Evolutionary conservation across 768 basidiomycete genomes (phyloP), one percentile per base, ranked within the genome.

Genomic region (Russula brevipes): DNA sequence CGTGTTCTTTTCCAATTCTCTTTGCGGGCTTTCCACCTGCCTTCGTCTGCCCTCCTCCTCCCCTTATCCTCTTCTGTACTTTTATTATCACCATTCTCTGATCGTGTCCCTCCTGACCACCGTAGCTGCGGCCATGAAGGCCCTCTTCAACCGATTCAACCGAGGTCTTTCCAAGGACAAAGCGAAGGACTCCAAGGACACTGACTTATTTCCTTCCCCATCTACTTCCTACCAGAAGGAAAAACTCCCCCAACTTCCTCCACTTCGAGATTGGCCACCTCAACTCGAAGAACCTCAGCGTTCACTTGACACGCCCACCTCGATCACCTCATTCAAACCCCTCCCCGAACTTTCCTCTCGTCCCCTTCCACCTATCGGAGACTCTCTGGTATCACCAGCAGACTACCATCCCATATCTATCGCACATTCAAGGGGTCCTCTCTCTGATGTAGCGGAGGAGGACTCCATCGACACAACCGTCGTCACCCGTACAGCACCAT

Each of bases 111-210:
- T 41, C 47, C 35, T 24, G 38, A 10, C 36, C 14, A n/a, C 44
- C 66, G 64, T 24, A 24, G 24, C 24, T 24, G 24, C 24, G 24
- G 24, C 74, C 73, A 93, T 93, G 90, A 92, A 91, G 81, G 90
- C 91, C 49, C 87, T 92, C 69, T 83, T 92, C 74, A 82, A 82
- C 72, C 84, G 89, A 71, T 77, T 92, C 69, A 89, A 89, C 72
- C 75, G 85, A 69, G 81, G 78, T 62, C 81, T 78, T 68, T 75
- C 79, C 71, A 88, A 85, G 74, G 83, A 87, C 70, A 88, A 83
- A 75, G 83, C 79, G 70, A 83, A 83, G 42, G 76, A 72, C 59
- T 73, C 79, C 44, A 75, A 68, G 64, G 77, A 76, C 6, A 69
- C 66, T 8, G 72, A 72, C 39, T 68, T 72, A 36, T 60, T 42